Evolutionary conservation across 495 filamentous ascomycete genomes (phyloP).

Genomic region (Glutinoglossum americanum): DNA sequence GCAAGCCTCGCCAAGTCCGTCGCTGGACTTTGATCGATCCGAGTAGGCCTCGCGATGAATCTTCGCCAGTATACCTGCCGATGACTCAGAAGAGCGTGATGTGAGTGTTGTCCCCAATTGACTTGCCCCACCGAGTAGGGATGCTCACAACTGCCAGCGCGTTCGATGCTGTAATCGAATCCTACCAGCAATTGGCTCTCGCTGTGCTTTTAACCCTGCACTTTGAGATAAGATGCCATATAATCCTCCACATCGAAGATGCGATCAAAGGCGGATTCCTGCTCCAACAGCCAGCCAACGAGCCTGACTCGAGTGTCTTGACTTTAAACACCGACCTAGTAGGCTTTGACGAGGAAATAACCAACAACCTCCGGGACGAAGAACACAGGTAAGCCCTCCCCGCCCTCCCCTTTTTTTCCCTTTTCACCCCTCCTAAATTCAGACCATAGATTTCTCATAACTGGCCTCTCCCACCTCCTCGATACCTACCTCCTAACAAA

Average conservation of each 20-base stretch:
- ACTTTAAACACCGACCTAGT: constrained; percentile 61
- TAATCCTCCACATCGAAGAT: constrained; percentile 32
- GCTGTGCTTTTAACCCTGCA: constrained; percentile 68
- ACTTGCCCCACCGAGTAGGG: background rate
- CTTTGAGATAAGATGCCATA: constrained; percentile 63
- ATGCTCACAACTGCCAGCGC: constrained; percentile 21
- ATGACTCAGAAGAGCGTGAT: constrained; percentile 68
- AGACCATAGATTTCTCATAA: constrained; percentile 41
- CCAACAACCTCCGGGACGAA: constrained; percentile 37
- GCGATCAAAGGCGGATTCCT: constrained; percentile 28
- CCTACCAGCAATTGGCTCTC: constrained; percentile 52
- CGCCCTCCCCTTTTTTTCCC: too few relatives aligned
- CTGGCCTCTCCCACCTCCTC: constrained; percentile 47
- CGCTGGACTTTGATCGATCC: constrained; percentile 61
- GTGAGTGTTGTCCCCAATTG: constrained; percentile 21
- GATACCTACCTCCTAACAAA: constrained; percentile 48
- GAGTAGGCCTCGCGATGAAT: constrained; percentile 33
- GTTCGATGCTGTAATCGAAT: constrained; percentile 73
- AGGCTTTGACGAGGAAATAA: constrained; percentile 60
- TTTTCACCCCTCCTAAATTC: too few relatives aligned
- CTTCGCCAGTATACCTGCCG: constrained; percentile 57
- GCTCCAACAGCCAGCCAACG: constrained; percentile 48
- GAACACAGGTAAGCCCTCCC: constrained; percentile 26
- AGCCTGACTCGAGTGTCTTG: constrained; percentile 60
- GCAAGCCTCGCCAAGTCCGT: constrained; percentile 24